These are phyloP conservation scores for Aspergillus terreus DNA, from an alignment of 2,329 filamentous ascomycete species.

Conservation along the genomic window DNA sequence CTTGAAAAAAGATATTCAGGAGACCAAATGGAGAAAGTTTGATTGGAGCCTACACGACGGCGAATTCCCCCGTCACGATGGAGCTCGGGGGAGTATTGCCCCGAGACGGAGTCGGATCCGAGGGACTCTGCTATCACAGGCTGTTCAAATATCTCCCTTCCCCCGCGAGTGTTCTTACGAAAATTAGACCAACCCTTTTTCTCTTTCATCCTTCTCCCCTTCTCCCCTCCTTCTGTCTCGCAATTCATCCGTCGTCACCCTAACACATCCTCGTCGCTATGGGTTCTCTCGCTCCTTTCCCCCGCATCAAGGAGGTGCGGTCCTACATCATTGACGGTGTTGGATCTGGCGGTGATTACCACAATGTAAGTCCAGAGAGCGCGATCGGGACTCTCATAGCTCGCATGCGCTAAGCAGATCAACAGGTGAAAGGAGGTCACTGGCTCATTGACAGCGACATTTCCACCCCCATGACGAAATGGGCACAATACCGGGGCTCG, in stretches of 20 bases:
- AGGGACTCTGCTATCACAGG: conserved; percentile 8
- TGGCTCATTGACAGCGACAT: conserved; percentile 92
- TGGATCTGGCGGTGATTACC: conserved; percentile 60
- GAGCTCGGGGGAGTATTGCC: conserved; percentile 27
- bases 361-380: conserved; percentile 67
- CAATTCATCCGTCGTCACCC: conserved; percentile 3
- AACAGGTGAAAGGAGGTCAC: conserved; percentile 46
- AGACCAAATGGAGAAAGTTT: too few relatives aligned
- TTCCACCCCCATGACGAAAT: conserved; percentile 85
- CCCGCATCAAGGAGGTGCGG: conserved; percentile 43
- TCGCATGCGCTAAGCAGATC: background rate
- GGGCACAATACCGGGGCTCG: conserved; percentile 82
- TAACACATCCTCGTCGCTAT: conserved; percentile 19
- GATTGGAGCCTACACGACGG: too few relatives aligned
- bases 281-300: conserved; percentile 33
- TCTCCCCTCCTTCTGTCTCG: conserved; percentile 6
- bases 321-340: conserved; percentile 47
- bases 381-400: too few relatives aligned
- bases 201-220: conserved; percentile 9
- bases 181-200: background rate
- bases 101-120: conserved; percentile 20
- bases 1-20: too few relatives aligned
- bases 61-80: background rate
- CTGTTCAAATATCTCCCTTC: conserved; percentile 17
- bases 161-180: conserved; percentile 3